Conservation (phyloP, 1,284 basidiomycete species). For the Puccinia triticina region DNA sequence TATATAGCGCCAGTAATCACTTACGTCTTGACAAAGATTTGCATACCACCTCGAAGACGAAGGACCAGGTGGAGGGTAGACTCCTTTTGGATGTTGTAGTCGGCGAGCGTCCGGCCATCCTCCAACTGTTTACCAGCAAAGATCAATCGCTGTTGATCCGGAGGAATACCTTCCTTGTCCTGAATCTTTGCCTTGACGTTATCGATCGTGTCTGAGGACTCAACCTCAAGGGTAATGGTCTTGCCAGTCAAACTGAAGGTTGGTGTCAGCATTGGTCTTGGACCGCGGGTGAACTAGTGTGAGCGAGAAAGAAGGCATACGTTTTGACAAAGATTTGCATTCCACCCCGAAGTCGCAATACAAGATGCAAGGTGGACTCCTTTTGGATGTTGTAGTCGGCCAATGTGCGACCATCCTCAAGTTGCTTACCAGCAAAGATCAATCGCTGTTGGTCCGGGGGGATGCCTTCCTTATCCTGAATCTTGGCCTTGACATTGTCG, state of each 20-base stretch:
- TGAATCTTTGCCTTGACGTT: constrained; percentile 1
- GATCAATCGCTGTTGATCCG: constrained; percentile 58
- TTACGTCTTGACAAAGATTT: constrained; percentile 46
- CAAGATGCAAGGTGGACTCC: constrained; percentile 92
- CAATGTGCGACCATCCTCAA: constrained; percentile 60
- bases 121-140: constrained; percentile 63
- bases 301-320: not conserved
- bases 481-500: constrained; percentile 67
- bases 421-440: constrained; percentile 63
- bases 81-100: constrained; percentile 97
- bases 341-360: constrained; percentile 80
- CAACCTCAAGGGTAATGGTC: constrained; percentile 92
- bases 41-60: constrained; percentile 71
- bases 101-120: constrained; percentile 62
- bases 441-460: constrained; percentile 66
- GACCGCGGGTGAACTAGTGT: too few species aligned
- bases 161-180: not conserved
- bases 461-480: constrained; percentile 71
- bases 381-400: constrained; percentile 93
- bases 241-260: constrained; percentile 83
- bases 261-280: not conserved
- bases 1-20: constrained; percentile 53
- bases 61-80: constrained; percentile 94
- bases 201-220: constrained; percentile 89
- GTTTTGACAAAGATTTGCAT: constrained; percentile 40